Evolutionary conservation across 768 basidiomycete species (phyloP).

Genomic region (Serpula lacrymans): DNA sequence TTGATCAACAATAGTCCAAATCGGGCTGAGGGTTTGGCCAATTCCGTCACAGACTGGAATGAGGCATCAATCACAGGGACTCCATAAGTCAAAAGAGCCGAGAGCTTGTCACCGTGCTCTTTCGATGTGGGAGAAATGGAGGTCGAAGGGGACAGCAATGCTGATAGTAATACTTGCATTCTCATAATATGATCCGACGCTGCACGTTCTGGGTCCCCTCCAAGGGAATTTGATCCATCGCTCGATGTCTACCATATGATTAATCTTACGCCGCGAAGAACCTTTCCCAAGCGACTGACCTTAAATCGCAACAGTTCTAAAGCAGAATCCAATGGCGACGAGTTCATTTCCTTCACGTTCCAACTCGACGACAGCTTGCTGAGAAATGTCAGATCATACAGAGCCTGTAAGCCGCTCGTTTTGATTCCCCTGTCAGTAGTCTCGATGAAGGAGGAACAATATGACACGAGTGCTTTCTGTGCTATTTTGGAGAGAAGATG

Average conservation of each 20-base stretch:
- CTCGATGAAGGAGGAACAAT: slow-evolving; percentile 29
- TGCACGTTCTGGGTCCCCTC: slow-evolving; percentile 23
- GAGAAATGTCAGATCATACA: slow-evolving; percentile 50
- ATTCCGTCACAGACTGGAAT: slow-evolving; percentile 55
- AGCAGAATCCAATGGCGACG: slow-evolving; percentile 23
- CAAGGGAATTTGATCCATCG: too few species aligned
- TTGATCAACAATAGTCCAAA: slow-evolving; percentile 74
- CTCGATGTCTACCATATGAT: too few species aligned
- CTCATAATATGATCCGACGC: slow-evolving; percentile 46
- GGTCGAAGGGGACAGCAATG: slow-evolving; percentile 45
- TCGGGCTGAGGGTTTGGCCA: slow-evolving; percentile 69
- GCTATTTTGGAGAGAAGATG: slow-evolving; percentile 32
- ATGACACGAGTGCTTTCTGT: slow-evolving; percentile 35
- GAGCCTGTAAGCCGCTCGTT: slow-evolving; percentile 25
- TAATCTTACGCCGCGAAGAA: slow-evolving; percentile 1
- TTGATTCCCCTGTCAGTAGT: slow-evolving; percentile 30
- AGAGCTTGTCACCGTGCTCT: slow-evolving; percentile 34
- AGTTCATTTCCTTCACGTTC: slow-evolving; percentile 22
- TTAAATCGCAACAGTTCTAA: slow-evolving; percentile 20
- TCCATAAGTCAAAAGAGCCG: slow-evolving; percentile 51
- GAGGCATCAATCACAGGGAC: slow-evolving; percentile 49
- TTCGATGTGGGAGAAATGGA: slow-evolving; percentile 14
- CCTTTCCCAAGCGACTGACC: slow-evolving; percentile 27
- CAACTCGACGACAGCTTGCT: slow-evolving; percentile 36
- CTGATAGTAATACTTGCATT: slow-evolving; percentile 60